Base-by-base conservation (phyloP, 2,329 filamentous ascomycete genomes). In the Nectriaceae sp. region DNA sequence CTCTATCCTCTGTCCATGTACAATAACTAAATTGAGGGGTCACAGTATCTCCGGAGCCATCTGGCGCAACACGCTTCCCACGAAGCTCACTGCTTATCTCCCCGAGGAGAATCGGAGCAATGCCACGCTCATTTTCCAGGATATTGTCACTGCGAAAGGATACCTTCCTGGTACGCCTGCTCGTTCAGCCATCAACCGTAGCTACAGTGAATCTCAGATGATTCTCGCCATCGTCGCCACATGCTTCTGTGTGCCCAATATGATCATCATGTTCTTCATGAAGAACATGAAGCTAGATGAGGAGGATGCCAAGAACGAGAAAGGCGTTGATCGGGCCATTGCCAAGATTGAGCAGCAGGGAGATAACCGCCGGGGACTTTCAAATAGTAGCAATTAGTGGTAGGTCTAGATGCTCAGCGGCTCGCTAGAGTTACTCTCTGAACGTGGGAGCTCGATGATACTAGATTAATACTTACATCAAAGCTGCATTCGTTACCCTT, bases 31-130 rank as follows among this genome's bases (percentile, higher is more conserved):
- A 16, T 4, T 11, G 0, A n/a, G n/a, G n/a, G n/a, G n/a, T 26
- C 21, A 2, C 4, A 70, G 63, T 41, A 62, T 70, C 3, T 57
- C 60, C 1, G 68, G 67, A 2, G 68, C 65, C 10, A 66, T 69
- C 31, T 70, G 67, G 68, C 60, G 59, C 31, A 56, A 47, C 16
- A 48, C 59, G 1, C 54, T 65, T 4, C 53, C 55, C 2, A 45
- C 43, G 3, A 60, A 63, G 15, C 53, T 65, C 2, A 15, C 40
- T 3, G 29, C 43, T 15, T 56, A 60, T 16, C 58, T 61, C 11
- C 57, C 54, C 2, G 50, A 53, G 4, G 37, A 46, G 3, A 45
- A 51, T 18, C 54, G 54, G 19, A 41, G 24, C 0, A 57, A 55
- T 13, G 50, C 55, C 4, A 38, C 45, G 3, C 24, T 36, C 2